A percentile compares a stretch with the other conserved stretches of the same genome.
These are phyloP conservation scores for Trichoderma koningiopsis DNA, from an alignment of 2,329 filamentous ascomycete genomes.

Conservation along the genomic window DNA sequence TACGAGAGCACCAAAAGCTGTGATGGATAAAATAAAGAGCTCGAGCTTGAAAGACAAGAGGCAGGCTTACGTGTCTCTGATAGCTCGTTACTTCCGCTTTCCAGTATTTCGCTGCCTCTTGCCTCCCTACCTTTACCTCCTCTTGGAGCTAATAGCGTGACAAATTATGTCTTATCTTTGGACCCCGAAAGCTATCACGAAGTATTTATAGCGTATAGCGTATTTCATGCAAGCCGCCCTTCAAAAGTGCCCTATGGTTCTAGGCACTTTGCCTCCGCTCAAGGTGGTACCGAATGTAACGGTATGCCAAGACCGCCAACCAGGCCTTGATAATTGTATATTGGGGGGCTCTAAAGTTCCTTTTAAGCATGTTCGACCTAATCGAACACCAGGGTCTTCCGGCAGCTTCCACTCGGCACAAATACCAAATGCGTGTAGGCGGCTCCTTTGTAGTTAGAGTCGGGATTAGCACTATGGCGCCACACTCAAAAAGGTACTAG, in stretches of 20 bases:
- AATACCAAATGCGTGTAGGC: neutral
- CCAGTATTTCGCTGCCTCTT: neutral
- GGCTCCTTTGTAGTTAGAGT: neutral
- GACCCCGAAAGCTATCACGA: neutral
- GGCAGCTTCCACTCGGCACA: neutral
- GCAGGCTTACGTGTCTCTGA: neutral
- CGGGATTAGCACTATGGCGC: neutral
- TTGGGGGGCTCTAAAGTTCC: constrained; percentile 15
- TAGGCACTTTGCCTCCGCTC: neutral
- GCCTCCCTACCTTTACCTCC: neutral
- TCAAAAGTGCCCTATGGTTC: neutral
- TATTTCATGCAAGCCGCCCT: neutral
- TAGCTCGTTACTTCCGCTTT: neutral
- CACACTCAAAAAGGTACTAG: neutral
- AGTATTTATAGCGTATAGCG: neutral
- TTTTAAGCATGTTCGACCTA: constrained; percentile 20
- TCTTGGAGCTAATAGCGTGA: too few species aligned
- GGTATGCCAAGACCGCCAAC: constrained; percentile 2
- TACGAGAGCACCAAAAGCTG: neutral
- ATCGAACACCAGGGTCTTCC: neutral
- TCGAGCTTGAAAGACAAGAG: neutral
- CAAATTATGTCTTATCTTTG: neutral
- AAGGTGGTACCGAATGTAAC: constrained; percentile 13
- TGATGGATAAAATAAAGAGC: neutral
- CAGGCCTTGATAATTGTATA: neutral